These are phyloP conservation scores for Phytophthora colocasiae DNA, from an alignment of 352 stramenopile genomes.

Conservation along the genomic window DNA sequence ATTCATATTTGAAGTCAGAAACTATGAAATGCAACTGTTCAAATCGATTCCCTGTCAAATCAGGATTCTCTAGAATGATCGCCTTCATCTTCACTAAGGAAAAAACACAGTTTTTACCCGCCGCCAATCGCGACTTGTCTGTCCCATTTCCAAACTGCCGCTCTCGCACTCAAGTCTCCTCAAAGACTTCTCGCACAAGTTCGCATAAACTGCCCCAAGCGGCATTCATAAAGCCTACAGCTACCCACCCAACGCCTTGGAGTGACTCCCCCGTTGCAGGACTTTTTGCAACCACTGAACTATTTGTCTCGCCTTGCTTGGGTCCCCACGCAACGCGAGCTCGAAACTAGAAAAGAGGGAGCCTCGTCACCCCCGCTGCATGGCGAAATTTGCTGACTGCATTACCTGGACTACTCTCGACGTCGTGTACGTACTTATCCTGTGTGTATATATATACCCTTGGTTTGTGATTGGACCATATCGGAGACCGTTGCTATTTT, in stretches of 20 bases:
- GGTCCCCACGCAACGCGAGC: constrained; percentile 28
- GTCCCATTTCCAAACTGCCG: constrained; percentile 36
- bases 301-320: constrained; percentile 29
- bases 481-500: constrained; percentile 25
- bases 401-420: constrained; percentile 55
- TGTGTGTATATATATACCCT: constrained; percentile 1
- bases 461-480: constrained; percentile 16
- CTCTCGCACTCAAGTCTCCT: constrained; percentile 28
- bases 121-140: constrained; percentile 24
- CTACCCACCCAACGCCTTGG: constrained; percentile 48
- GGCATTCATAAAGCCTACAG: constrained; percentile 12
- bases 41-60: constrained; percentile 1
- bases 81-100: not conserved
- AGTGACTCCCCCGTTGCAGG: constrained; percentile 42
- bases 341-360: constrained; percentile 30
- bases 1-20: not conserved
- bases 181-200: constrained; percentile 2
- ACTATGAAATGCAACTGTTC: not conserved
- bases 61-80: not conserved
- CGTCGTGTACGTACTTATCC: constrained; percentile 37
- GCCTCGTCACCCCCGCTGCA: constrained; percentile 37
- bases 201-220: constrained; percentile 2
- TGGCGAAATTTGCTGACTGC: constrained; percentile 54
- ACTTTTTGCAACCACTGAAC: constrained; percentile 27
- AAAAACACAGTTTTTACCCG: constrained; percentile 16